phyloP scores from a whole-genome alignment of 345 rosid genomes.

The Lagerstroemia speciosa region DNA sequence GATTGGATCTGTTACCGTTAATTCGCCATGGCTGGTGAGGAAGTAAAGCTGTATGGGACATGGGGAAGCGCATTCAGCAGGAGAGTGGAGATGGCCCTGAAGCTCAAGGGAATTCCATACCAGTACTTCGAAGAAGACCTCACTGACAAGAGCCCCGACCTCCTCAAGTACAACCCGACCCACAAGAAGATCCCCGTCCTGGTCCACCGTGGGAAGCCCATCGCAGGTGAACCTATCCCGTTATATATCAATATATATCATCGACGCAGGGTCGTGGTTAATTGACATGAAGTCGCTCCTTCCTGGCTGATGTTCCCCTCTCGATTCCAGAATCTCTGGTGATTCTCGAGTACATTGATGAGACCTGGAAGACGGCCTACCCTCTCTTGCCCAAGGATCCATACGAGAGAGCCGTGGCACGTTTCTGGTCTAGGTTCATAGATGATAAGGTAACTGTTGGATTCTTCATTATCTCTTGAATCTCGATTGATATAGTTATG shows the following conservation, averaged over 20 bases:
- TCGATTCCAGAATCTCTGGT: constrained; percentile 30
- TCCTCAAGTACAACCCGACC: constrained; percentile 34
- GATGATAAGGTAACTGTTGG: constrained; percentile 31
- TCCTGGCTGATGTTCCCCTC: not conserved
- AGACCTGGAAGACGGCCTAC: constrained; percentile 31
- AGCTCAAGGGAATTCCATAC: constrained; percentile 40
- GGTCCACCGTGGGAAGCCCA: constrained; percentile 30
- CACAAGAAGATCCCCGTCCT: constrained; percentile 52
- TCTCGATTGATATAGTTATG: too few species aligned
- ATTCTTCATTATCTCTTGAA: not conserved
- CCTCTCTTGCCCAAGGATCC: constrained; percentile 39
- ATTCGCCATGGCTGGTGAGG: not conserved
- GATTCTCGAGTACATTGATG: constrained; percentile 48
- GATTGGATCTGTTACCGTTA: not conserved
- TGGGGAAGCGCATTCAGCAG: constrained; percentile 39
- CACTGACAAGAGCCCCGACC: constrained; percentile 30
- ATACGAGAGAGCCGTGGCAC: constrained; percentile 36
- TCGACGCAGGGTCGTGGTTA: too few species aligned
- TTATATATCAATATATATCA: not conserved
- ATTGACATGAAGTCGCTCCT: too few species aligned
- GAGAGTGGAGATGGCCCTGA: constrained; percentile 37
- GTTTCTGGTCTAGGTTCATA: constrained; percentile 48
- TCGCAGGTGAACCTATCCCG: not conserved
- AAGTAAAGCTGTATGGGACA: constrained; percentile 29
- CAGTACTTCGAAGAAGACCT: constrained; percentile 42